Percentiles rank a stretch among this genome's conserved stretches.
Conservation (phyloP, 768 basidiomycete species). For the Obba rivulosa region DNA sequence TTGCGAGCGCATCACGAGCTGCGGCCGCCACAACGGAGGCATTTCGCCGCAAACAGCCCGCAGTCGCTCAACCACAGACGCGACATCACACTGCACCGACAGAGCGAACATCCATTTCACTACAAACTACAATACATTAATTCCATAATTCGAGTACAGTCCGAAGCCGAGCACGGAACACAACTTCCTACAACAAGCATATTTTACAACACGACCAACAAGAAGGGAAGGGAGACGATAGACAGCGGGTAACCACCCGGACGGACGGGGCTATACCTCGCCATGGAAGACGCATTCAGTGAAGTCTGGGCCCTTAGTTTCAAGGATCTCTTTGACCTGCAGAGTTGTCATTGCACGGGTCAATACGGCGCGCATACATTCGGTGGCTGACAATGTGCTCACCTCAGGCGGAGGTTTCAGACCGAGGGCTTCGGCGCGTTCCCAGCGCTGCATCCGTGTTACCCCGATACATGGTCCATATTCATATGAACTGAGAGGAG, state of each 20-base stretch:
- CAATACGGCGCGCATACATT: neutral
- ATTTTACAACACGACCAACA: neutral
- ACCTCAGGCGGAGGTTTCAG: conserved; percentile 79
- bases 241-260: too few relatives aligned
- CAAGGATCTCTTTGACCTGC: conserved; percentile 76
- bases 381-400: conserved; percentile 15
- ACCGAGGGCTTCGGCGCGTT: conserved; percentile 73
- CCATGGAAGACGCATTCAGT: conserved; percentile 53
- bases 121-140: too few relatives aligned
- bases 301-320: conserved; percentile 50
- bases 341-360: neutral
- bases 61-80: too few relatives aligned
- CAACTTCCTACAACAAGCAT: neutral
- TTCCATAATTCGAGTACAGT: too few relatives aligned
- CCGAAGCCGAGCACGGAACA: too few relatives aligned
- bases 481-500: conserved; percentile 52
- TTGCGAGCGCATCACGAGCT: too few relatives aligned
- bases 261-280: conserved; percentile 10
- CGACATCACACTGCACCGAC: too few relatives aligned
- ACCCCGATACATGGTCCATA: conserved; percentile 80
- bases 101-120: too few relatives aligned
- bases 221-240: neutral
- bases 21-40: too few relatives aligned
- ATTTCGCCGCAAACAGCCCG: too few relatives aligned
- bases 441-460: conserved; percentile 83